Base-by-base conservation (phyloP, 768 basidiomycete genomes). In the Russula sp. region DNA sequence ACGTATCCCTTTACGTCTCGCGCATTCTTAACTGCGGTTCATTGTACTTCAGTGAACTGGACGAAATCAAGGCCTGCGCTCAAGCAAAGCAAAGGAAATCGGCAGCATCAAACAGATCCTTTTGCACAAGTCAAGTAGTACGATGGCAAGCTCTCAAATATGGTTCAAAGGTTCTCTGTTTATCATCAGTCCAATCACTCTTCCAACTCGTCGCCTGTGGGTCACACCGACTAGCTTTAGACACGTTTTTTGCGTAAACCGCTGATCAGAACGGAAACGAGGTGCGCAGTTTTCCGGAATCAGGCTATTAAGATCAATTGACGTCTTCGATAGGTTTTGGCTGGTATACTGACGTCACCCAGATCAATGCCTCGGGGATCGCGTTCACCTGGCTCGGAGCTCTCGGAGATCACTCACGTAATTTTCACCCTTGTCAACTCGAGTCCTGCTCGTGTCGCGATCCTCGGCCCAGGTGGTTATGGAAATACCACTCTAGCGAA, bases 401-500 rank as follows among this genome's bases (percentile, higher is more conserved):
- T 57, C 10, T 24, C 8, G 4, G 7, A 44, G 14, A 42, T n/a
- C n/a, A n/a, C n/a, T n/a, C n/a, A n/a, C n/a, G n/a, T n/a, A n/a
- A n/a, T n/a, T n/a, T n/a, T n/a, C n/a, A n/a, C 42, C 40, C 9
- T 30, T 30, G 6, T 44, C 4, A 7, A 26, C 56, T 57, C 56
- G 13, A 14, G 8, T 57, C 58, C 58, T 42, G 60, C 59, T 13
- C 59, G 50, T 10, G 38, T 52, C 2, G 60, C 60, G 5, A 61
- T 61, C 10, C 49, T 61, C n/a, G 60, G 60, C 4, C 51, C 51
- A 3, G 51, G 51, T 20, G 60, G 60, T 22, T 34, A 52, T 36
- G 60, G 60, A 5, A 61, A 61, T 26, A 53, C 38, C 18, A 52
- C 51, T 10, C 60, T 61, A 20, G 51, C 52, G 8, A 51, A 53